phyloP scores from a whole-genome alignment of 352 stramenopile species.

The Pythium pectinolyticum region DNA sequence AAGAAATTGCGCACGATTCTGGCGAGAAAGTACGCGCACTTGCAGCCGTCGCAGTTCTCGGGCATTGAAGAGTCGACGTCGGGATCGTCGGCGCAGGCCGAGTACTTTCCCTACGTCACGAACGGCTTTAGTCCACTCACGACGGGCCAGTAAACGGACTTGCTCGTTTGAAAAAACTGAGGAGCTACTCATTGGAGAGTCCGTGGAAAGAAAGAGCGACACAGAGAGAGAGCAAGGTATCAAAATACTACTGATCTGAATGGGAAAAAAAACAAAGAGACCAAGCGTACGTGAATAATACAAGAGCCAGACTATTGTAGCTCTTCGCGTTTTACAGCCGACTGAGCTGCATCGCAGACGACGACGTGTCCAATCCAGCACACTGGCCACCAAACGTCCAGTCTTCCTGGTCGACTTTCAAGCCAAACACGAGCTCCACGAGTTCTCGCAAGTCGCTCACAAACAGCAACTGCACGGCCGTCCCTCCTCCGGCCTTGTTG shows the following conservation, averaged over 20 bases:
- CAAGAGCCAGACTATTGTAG: background rate
- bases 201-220: background rate
- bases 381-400: slow-evolving; percentile 5
- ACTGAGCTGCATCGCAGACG: slow-evolving; percentile 19
- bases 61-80: slow-evolving; percentile 66
- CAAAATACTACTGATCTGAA: too few relatives aligned
- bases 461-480: slow-evolving; percentile 48
- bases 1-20: slow-evolving; percentile 82
- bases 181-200: too few relatives aligned
- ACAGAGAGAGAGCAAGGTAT: background rate
- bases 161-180: too few relatives aligned
- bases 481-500: slow-evolving; percentile 19
- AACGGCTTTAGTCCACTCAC: slow-evolving; percentile 74
- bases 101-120: slow-evolving; percentile 85
- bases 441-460: slow-evolving; percentile 71
- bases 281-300: slow-evolving; percentile 19
- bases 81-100: slow-evolving; percentile 51
- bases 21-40: slow-evolving; percentile 82
- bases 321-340: slow-evolving; percentile 10
- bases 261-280: slow-evolving; percentile 5
- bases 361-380: slow-evolving; percentile 5
- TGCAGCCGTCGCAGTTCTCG: slow-evolving; percentile 83
- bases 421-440: slow-evolving; percentile 65
- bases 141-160: slow-evolving; percentile 10
- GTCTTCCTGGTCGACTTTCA: slow-evolving; percentile 39